Conservation (phyloP, 2,329 filamentous ascomycete species). For the Torrubiellomyces zombiae region DNA sequence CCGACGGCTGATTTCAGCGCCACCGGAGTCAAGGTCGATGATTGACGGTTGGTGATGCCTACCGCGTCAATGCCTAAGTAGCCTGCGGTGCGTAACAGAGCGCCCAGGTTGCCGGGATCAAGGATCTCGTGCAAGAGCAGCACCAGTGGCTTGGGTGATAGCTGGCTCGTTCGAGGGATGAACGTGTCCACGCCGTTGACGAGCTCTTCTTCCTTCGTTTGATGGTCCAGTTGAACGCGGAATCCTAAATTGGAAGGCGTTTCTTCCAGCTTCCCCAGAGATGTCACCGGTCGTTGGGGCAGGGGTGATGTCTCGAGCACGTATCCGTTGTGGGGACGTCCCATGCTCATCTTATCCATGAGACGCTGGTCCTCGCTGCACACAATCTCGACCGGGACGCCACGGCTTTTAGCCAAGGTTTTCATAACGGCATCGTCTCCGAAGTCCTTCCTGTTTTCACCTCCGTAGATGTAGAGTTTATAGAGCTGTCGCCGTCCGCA, state of each 20-base stretch:
- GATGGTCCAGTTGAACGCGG: slow-evolving; percentile 41
- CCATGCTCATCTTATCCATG: slow-evolving; percentile 69
- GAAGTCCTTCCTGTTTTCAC: slow-evolving; percentile 34
- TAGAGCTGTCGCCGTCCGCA: slow-evolving; percentile 55
- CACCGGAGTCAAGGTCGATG: slow-evolving; percentile 57
- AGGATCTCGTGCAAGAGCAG: slow-evolving; percentile 60
- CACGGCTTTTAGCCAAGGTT: slow-evolving; percentile 27
- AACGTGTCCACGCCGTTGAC: slow-evolving; percentile 55
- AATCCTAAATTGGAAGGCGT: slow-evolving; percentile 33
- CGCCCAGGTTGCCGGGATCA: slow-evolving; percentile 82
- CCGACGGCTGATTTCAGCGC: slow-evolving; percentile 80
- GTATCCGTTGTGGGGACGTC: slow-evolving; percentile 78
- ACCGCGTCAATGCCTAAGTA: slow-evolving; percentile 85
- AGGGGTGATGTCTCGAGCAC: slow-evolving; percentile 77
- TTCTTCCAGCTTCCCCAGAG: slow-evolving; percentile 33
- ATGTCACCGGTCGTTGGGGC: slow-evolving; percentile 50
- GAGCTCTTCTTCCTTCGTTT: slow-evolving; percentile 55
- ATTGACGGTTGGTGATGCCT: slow-evolving; percentile 55
- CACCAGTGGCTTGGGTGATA: slow-evolving; percentile 45
- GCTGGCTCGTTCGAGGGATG: slow-evolving; percentile 12
- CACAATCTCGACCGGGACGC: slow-evolving; percentile 42
- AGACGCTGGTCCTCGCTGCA: slow-evolving; percentile 44
- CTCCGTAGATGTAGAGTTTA: slow-evolving; percentile 61
- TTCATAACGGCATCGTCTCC: slow-evolving; percentile 27
- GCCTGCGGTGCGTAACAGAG: slow-evolving; percentile 72